Evolutionary conservation across 106 monocot genomes (phyloP), one percentile per base, ranked within the genome.

Genomic region (Apostasia ramifera): DNA sequence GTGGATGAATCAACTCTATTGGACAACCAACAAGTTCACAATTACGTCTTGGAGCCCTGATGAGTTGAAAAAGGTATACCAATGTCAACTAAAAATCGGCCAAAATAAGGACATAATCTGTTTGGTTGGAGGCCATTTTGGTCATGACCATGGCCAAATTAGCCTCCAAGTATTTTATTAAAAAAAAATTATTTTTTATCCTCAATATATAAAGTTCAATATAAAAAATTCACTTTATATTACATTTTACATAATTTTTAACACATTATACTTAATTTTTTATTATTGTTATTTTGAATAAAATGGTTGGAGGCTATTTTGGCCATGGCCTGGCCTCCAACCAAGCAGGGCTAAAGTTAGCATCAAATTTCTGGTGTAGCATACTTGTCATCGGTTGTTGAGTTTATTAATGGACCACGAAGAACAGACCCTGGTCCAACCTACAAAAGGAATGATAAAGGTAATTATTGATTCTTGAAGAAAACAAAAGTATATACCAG

Each of bases 351-450:
- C 8, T 11, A 3, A 6, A 0, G 48, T 63, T 44, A 48, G 12
- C 64, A 62, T 59, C 60, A 50, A 48, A 47, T 80, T 26, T 26
- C 26, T 26, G 10, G n/a, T n/a, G 26, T 49, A 47, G 65, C 87
- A 83, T 79, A 97, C 97, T 90, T 83, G 56, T 92, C 89, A 81
- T 87, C 85, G 61, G 47, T 70, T 11, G 68, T 46, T 47, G 78
- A 74, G 83, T 97, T 97, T 66, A 72, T 70, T 44, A 92, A 75
- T 38, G 97, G 97, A 58, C 92, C 92, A 59, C 97, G 86, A 62
- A 97, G 73, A 75, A 89, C 69, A 73, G 97, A 97, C 57, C 92
- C 97, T 73, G 85, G 83, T 10, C 97, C 97, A 74, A 97, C 83
- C 97, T 97, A 83, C 49, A 86, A 70, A 77, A 76, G 14, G 55